Conservation (phyloP, 1,284 basidiomycete genomes). For the Sanguinoderma infundibulare region DNA sequence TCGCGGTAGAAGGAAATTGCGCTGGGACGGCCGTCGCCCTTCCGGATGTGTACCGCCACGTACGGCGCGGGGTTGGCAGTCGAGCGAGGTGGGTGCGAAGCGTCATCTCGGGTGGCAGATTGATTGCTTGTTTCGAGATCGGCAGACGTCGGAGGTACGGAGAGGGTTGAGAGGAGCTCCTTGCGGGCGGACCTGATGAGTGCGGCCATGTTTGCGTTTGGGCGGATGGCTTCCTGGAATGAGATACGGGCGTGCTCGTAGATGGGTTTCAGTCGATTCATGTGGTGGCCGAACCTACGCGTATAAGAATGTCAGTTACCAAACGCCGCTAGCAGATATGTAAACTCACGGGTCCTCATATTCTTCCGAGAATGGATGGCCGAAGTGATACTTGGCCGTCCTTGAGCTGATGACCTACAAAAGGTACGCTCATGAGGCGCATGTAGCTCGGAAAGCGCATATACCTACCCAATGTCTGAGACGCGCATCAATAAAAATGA, state of each 20-base stretch:
- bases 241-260: constrained; percentile 52
- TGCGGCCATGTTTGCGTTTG: constrained; percentile 47
- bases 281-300: constrained; percentile 52
- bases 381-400: constrained; percentile 68
- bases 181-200: constrained; percentile 55
- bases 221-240: constrained; percentile 55
- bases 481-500: constrained; percentile 19
- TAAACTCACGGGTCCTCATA: constrained; percentile 64
- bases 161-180: constrained; percentile 46
- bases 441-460: neutral
- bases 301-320: neutral
- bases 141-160: constrained; percentile 16
- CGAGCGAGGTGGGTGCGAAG: constrained; percentile 1
- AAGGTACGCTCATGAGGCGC: neutral
- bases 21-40: constrained; percentile 55
- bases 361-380: constrained; percentile 54
- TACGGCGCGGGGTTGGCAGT: constrained; percentile 42
- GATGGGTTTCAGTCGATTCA: constrained; percentile 61
- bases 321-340: neutral
- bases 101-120: constrained; percentile 5
- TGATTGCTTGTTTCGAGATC: neutral
- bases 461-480: constrained; percentile 64
- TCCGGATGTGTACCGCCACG: constrained; percentile 61
- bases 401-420: constrained; percentile 62
- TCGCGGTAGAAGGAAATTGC: constrained; percentile 48